These are phyloP conservation scores for Dittrichia graveolens DNA, from an alignment of 129 eudicot species.

Conservation along the genomic window DNA sequence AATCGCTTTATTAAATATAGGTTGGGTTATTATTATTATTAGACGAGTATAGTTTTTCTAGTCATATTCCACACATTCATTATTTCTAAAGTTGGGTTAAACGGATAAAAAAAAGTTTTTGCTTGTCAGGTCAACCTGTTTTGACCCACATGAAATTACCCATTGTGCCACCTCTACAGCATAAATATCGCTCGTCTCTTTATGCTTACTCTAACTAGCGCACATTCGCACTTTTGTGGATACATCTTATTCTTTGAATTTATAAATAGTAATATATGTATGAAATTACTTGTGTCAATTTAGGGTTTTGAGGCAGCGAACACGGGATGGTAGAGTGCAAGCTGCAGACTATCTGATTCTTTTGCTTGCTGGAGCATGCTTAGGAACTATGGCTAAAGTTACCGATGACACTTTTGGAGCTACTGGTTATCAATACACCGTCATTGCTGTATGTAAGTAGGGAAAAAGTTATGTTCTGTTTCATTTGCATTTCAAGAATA, in stretches of 20 bases:
- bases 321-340: slow-evolving; percentile 80
- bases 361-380: slow-evolving; percentile 93
- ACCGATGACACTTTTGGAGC: slow-evolving; percentile 84
- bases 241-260: background rate
- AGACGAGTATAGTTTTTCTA: too few species aligned
- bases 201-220: too few species aligned
- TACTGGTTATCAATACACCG: slow-evolving; percentile 80
- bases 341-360: slow-evolving; percentile 90
- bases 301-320: slow-evolving; percentile 73
- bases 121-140: too few species aligned
- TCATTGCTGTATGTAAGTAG: slow-evolving; percentile 94
- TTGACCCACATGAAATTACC: too few species aligned
- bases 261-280: background rate
- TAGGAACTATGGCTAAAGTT: slow-evolving; percentile 86
- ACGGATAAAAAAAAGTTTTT: too few species aligned
- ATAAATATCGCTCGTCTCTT: too few species aligned
- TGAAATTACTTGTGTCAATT: background rate
- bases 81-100: too few species aligned
- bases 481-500: background rate
- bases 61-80: too few species aligned
- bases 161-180: too few species aligned
- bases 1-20: too few species aligned
- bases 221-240: too few species aligned
- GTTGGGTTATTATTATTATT: too few species aligned
- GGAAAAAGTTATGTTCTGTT: background rate